These are phyloP conservation scores for Tolypocladium capitatum DNA, from an alignment of 2,329 filamentous ascomycete species.

Conservation along the genomic window DNA sequence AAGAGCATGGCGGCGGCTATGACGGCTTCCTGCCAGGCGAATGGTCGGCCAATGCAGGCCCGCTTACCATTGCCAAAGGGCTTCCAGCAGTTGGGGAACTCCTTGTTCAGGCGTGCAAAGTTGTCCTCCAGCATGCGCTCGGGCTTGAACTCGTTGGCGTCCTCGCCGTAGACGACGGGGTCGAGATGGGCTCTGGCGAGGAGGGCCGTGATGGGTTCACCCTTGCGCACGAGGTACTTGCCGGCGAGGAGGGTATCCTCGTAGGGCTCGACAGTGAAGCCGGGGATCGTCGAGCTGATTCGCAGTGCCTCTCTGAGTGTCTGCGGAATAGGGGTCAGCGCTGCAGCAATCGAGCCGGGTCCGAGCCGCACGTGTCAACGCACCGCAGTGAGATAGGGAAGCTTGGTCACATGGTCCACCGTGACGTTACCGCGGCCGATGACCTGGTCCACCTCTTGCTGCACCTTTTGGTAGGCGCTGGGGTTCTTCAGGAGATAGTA, in stretches of 20 bases:
- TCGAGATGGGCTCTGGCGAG: constrained; percentile 46
- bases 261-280: constrained; percentile 39
- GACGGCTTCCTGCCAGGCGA: constrained; percentile 62
- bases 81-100: constrained; percentile 53
- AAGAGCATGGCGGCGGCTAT: constrained; percentile 49
- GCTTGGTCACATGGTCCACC: constrained; percentile 47
- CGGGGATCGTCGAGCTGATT: constrained; percentile 45
- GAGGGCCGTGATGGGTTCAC: constrained; percentile 34
- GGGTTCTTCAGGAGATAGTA: constrained; percentile 54
- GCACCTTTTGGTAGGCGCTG: constrained; percentile 43
- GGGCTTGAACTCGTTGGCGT: constrained; percentile 52
- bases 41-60: constrained; percentile 58
- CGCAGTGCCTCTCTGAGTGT: constrained; percentile 54
- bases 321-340: constrained; percentile 10
- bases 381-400: constrained; percentile 52
- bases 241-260: constrained; percentile 43
- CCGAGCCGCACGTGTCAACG: constrained; percentile 4
- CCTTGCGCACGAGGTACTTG: constrained; percentile 44
- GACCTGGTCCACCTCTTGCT: constrained; percentile 54
- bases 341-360: not conserved
- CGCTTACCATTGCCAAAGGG: constrained; percentile 63
- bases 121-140: constrained; percentile 60
- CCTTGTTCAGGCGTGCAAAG: constrained; percentile 46
- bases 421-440: constrained; percentile 44
- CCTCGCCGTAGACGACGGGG: constrained; percentile 49